A percentile compares a stretch with the other conserved stretches of the same genome.
Evolutionary conservation across 495 filamentous ascomycete genomes (phyloP).

Genomic region (Aspergillus nanangensis): DNA sequence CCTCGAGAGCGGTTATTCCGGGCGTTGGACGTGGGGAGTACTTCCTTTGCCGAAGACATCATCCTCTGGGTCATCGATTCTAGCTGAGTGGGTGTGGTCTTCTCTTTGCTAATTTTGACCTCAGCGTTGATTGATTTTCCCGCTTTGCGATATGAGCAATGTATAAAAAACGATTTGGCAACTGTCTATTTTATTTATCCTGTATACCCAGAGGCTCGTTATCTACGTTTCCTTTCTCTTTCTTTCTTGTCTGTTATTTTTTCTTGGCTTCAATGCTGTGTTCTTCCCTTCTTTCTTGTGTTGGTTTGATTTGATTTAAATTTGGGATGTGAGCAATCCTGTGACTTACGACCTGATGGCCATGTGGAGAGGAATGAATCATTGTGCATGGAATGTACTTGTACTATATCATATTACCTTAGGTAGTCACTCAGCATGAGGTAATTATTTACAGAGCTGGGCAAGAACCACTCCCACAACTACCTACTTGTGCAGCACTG

Average conservation of each 20-base stretch:
- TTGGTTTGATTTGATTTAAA: too few species aligned
- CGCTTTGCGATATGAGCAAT: neutral
- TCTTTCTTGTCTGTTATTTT: neutral
- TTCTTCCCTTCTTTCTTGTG: too few species aligned
- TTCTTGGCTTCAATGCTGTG: too few species aligned
- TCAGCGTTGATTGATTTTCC: neutral
- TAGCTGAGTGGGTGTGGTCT: neutral
- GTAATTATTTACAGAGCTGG: too few species aligned
- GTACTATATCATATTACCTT: too few species aligned
- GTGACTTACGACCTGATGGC: too few species aligned
- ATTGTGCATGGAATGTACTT: too few species aligned
- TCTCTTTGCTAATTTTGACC: neutral
- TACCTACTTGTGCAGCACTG: too few species aligned
- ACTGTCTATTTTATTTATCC: neutral
- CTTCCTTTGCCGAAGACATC: slow-evolving; percentile 15
- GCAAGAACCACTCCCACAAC: too few species aligned
- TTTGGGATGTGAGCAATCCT: neutral
- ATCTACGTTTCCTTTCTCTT: neutral
- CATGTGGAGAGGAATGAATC: too few species aligned
- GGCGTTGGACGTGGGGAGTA: slow-evolving; percentile 27
- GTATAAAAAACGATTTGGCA: neutral
- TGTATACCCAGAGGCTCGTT: neutral
- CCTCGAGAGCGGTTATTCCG: slow-evolving; percentile 27
- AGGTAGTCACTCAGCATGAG: too few species aligned
- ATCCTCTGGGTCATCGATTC: slow-evolving; percentile 26